A percentile compares a stretch with the other conserved stretches of the same genome.
Evolutionary conservation across 306 rosid genomes (phyloP).

Genomic region (Boehmeria nivea): DNA sequence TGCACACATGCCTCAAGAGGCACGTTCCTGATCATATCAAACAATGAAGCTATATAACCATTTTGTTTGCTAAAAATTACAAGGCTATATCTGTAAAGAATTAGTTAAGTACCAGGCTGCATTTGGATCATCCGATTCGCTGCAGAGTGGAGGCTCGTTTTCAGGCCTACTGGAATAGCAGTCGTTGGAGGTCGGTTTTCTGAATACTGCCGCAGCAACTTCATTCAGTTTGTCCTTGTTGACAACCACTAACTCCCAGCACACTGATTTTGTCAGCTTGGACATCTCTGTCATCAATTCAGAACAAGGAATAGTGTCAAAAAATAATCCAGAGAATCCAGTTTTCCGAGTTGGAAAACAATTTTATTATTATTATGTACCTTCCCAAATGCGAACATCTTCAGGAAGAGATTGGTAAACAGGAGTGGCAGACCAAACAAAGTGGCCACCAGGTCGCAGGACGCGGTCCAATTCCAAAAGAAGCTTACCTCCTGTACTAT

Average conservation of each 20-base stretch:
- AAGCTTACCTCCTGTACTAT: conserved; percentile 63
- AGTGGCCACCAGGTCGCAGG: conserved; percentile 84
- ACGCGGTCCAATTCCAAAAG: conserved; percentile 81
- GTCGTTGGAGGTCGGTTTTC: conserved; percentile 73
- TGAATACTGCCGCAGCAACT: conserved; percentile 72
- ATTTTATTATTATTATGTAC: conserved; percentile 20
- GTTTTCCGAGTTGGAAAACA: not conserved
- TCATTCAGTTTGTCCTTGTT: conserved; percentile 55
- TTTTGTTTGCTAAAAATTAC: conserved; percentile 33
- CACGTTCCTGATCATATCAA: conserved; percentile 49
- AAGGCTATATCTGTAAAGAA: conserved; percentile 71
- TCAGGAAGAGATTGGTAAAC: conserved; percentile 76
- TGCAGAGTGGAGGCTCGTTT: conserved; percentile 68
- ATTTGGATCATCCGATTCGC: conserved; percentile 63
- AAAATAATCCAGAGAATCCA: not conserved
- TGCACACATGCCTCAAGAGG: conserved; percentile 67
- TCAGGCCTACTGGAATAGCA: conserved; percentile 47
- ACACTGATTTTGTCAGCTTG: conserved; percentile 62
- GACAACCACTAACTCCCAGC: conserved; percentile 71
- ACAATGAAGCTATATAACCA: not conserved
- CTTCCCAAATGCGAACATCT: conserved; percentile 69
- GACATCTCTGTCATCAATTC: conserved; percentile 54
- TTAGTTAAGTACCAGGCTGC: conserved; percentile 76
- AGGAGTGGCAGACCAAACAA: conserved; percentile 96
- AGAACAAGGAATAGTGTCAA: conserved; percentile 2